Conservation (phyloP, 306 rosid species). For the Cucurbita ficifolia region DNA sequence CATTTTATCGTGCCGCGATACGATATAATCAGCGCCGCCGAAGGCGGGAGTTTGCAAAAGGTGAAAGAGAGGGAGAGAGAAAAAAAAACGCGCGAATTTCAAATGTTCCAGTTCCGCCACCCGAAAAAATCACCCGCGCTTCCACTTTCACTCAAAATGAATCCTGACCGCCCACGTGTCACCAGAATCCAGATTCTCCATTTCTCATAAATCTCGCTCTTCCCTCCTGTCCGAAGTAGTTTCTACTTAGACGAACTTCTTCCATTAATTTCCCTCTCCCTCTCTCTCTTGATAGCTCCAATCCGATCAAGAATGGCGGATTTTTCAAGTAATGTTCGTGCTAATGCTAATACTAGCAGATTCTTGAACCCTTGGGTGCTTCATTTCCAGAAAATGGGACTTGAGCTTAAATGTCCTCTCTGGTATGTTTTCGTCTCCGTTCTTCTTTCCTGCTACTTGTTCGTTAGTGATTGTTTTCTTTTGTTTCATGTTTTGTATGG, state of each 20-base stretch:
- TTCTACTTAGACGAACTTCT: neutral
- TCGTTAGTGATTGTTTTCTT: neutral
- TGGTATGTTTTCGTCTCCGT: conserved; percentile 25
- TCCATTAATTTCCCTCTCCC: neutral
- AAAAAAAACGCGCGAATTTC: neutral
- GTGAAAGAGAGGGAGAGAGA: no score
- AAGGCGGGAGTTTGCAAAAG: neutral
- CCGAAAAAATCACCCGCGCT: neutral
- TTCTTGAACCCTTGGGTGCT: conserved; percentile 53
- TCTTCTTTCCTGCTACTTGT: neutral
- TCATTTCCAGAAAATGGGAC: conserved; percentile 64
- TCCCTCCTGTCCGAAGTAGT: neutral
- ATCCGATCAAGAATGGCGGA: conserved; percentile 23
- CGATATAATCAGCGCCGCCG: neutral
- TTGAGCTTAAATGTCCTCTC: conserved; percentile 86
- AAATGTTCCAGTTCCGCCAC: neutral
- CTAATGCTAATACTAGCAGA: neutral
- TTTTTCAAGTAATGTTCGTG: conserved; percentile 4
- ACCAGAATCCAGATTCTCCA: neutral
- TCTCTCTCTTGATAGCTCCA: neutral
- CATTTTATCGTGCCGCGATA: no score
- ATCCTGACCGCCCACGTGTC: neutral
- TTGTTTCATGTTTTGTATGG: neutral
- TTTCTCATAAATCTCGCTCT: neutral
- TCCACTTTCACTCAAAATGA: neutral